Evolutionary conservation across 495 filamentous ascomycete genomes (phyloP), one percentile per base, ranked within the genome.

Genomic region (Talaromyces wortmannii): DNA sequence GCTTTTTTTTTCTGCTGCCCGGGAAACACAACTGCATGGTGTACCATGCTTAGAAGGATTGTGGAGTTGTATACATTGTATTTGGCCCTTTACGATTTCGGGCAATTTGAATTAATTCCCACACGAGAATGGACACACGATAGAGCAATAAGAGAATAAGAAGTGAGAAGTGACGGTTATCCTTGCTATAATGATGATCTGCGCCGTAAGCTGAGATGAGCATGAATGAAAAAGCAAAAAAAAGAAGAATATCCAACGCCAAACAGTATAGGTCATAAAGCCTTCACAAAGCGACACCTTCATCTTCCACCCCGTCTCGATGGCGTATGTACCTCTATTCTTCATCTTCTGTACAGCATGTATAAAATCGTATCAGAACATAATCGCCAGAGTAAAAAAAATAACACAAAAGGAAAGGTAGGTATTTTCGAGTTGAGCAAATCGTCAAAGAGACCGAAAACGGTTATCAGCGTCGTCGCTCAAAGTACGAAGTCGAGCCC

Each of bases 401-500:
- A 23, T 23, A 23, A 23, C 23, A 23, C 23, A 23, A 23, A 23
- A 23, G 23, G 23, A 23, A 23, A 23, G 4, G 23, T 23, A 23
- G 23, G 23, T 23, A 23, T 23, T 4, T 23, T 23, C 23, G 23
- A 2, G 23, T 23, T 4, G 23, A 23, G 23, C 23, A 23, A 23
- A 23, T 23, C 23, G 23, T 23, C 23, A 23, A 23, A 23, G 23
- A 23, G 23, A 23, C 23, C 23, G 23, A 23, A n/a, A n/a, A 23
- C 23, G 23, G 23, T 23, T 32, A 60, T 84, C 77, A 96, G 71
- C 92, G 84, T 66, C 78, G 87, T 63, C 92, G 81, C 71, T 96
- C 91, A 66, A 98, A 98, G 70, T 81, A 98, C 32, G 83, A 79
- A 67, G 89, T 94, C 12, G 88, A 85, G 12, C 91, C 86, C 72